Base-by-base conservation (phyloP, 2,329 filamentous ascomycete species). In the Colletotrichum theobromicola region DNA sequence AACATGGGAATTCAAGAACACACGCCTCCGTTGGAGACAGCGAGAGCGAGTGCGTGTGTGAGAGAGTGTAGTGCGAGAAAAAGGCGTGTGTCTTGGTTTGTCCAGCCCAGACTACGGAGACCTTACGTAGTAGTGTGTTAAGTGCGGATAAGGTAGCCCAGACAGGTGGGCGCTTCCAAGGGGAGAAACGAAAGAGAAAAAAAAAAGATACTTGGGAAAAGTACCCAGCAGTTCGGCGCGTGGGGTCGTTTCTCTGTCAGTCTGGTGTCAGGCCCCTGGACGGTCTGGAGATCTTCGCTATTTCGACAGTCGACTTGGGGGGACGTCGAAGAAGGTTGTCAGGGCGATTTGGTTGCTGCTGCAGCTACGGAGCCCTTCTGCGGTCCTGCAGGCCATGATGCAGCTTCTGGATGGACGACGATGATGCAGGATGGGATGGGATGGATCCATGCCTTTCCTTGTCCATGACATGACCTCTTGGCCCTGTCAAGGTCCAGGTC, bases 331-430 rank as follows among this genome's bases (percentile, higher is more conserved):
- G 77, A 76, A 74, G 75, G 80, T 81, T 82, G 81, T 81, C 82
- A 81, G 81, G 81, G 81, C 81, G 81, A 82, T 81, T 81, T 79
- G 77, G 75, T 67, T 58, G 72, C 72, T 67, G 62, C 68, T 74
- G 72, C 67, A 73, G 71, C 67, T 71, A 74, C 67, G 53, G 65
- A 26, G 65, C 30, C 53, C 21, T 67, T 58, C 35, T 62, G 60
- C 71, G 57, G 60, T 28, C 61, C 30, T 71, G 67, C 67, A 71
- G 71, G 42, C 37, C 42, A 46, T 42, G 32, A 50, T 57, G 60
- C 42, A 66, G 67, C 67, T 53, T 74, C 72, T 74, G 72, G 62
- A 32, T 74, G 72, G 72, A 61, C 68, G 55, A 58, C 16, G 57
- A 46, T 55, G 53, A 30, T 24, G 34, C 55, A 68, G 66, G 55